Evolutionary conservation across 768 basidiomycete species (phyloP).

Genomic region (Boletus subparvulus): DNA sequence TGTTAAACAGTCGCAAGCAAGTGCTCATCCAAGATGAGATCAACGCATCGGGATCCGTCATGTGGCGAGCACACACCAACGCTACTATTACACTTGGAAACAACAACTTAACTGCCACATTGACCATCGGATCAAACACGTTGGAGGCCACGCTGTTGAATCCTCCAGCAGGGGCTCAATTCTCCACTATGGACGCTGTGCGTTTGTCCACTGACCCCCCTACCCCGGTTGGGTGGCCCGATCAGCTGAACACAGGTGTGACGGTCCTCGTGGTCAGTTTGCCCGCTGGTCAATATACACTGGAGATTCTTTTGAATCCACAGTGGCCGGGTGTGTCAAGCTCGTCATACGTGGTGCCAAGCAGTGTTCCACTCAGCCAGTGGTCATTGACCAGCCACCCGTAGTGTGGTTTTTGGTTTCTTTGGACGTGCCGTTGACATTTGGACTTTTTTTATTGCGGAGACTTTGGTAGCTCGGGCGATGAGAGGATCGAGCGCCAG

Average conservation of each 20-base stretch:
- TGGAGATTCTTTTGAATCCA: conserved; percentile 92
- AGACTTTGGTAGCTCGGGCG: conserved; percentile 8
- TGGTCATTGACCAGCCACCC: conserved; percentile 82
- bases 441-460: conserved; percentile 3
- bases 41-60: conserved; percentile 50
- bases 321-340: conserved; percentile 77
- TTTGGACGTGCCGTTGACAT: neutral
- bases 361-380: conserved; percentile 61
- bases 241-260: conserved; percentile 77
- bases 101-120: conserved; percentile 66
- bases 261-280: conserved; percentile 73
- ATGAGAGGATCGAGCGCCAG: neutral
- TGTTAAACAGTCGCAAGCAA: conserved; percentile 81
- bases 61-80: conserved; percentile 97
- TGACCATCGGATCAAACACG: conserved; percentile 68
- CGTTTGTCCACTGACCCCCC: conserved; percentile 63
- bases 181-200: conserved; percentile 54
- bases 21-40: conserved; percentile 95
- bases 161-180: conserved; percentile 61
- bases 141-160: conserved; percentile 66
- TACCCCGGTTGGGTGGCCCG: conserved; percentile 53
- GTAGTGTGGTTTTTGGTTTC: conserved; percentile 12
- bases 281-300: conserved; percentile 64
- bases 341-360: conserved; percentile 63
- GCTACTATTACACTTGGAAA: conserved; percentile 65